phyloP scores from a whole-genome alignment of 2,329 filamentous ascomycete species.

The Boeremia exigua region DNA sequence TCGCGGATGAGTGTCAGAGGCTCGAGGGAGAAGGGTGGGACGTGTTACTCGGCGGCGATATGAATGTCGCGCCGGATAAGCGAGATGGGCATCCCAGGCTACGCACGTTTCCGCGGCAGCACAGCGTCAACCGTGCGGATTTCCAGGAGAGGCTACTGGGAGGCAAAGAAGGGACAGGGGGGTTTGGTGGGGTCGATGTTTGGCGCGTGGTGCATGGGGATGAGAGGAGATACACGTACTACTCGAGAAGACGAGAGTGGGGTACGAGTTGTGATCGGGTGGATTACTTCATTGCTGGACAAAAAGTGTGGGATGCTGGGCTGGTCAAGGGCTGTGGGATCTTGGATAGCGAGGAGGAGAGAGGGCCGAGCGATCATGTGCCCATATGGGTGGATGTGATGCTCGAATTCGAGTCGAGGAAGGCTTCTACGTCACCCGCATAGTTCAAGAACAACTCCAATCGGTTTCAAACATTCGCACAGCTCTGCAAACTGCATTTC shows the following conservation, averaged over 20 bases:
- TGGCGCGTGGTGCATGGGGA: constrained; percentile 55
- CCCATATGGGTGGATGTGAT: constrained; percentile 54
- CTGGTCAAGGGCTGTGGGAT: constrained; percentile 49
- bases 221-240: constrained; percentile 58
- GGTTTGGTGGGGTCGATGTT: constrained; percentile 51
- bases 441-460: background rate
- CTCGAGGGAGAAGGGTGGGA: constrained; percentile 52
- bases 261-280: constrained; percentile 61
- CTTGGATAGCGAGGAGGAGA: constrained; percentile 50
- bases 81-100: constrained; percentile 58
- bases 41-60: constrained; percentile 59
- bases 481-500: background rate
- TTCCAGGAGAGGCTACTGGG: constrained; percentile 58
- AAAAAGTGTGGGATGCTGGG: constrained; percentile 47
- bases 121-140: constrained; percentile 58
- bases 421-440: background rate
- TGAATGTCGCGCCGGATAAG: constrained; percentile 57
- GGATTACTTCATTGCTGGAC: constrained; percentile 58
- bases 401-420: background rate
- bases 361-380: constrained; percentile 62
- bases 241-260: constrained; percentile 53
- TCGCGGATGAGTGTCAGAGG: constrained; percentile 53
- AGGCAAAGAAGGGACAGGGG: constrained; percentile 2
- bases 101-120: constrained; percentile 49
- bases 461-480: background rate